A percentile compares a stretch with the other conserved stretches of the same genome.
phyloP scores from a whole-genome alignment of 768 basidiomycete species.

The Russula ochroleuca region DNA sequence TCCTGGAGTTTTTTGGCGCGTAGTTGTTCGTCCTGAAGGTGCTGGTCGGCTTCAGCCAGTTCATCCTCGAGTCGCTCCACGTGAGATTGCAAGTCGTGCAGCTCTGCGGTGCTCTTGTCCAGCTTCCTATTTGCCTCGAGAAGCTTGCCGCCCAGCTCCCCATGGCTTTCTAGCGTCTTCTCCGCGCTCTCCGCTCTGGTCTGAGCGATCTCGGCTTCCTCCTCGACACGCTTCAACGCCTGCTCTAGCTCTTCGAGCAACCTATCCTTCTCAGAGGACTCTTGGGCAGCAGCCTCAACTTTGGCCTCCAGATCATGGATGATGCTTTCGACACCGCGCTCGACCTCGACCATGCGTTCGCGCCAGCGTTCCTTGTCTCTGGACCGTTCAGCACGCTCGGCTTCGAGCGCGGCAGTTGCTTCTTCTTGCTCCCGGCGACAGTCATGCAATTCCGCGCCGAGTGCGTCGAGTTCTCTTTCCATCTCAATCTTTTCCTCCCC shows the following conservation, averaged over 20 bases:
- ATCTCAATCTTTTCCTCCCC: slow-evolving; percentile 63
- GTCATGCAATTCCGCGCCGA: slow-evolving; percentile 39
- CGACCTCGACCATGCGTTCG: slow-evolving; percentile 65
- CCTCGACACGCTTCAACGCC: slow-evolving; percentile 43
- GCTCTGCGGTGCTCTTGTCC: slow-evolving; percentile 50
- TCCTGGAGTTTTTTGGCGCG: slow-evolving; percentile 38
- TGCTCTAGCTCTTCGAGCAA: slow-evolving; percentile 46
- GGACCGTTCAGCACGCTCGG: slow-evolving; percentile 54
- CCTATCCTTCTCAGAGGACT: slow-evolving; percentile 39
- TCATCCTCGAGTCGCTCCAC: slow-evolving; percentile 63
- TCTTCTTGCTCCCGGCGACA: slow-evolving; percentile 37
- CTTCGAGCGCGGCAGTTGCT: slow-evolving; percentile 44
- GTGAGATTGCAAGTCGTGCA: slow-evolving; percentile 55
- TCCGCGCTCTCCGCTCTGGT: slow-evolving; percentile 66
- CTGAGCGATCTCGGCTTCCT: slow-evolving; percentile 50
- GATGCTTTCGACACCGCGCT: slow-evolving; percentile 63
- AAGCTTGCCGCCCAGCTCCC: slow-evolving; percentile 65
- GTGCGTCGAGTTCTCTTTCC: slow-evolving; percentile 36
- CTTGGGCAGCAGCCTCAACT: slow-evolving; percentile 39
- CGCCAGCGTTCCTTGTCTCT: slow-evolving; percentile 69
- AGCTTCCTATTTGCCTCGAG: slow-evolving; percentile 62
- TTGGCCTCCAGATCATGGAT: slow-evolving; percentile 60
- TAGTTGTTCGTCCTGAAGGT: slow-evolving; percentile 51
- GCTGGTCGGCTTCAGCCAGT: slow-evolving; percentile 46
- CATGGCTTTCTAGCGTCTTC: slow-evolving; percentile 54